A percentile compares a stretch with the other conserved stretches of the same genome.
These are phyloP conservation scores for Penicillium coprophilum DNA, from an alignment of 495 filamentous ascomycete genomes.

Conservation along the genomic window DNA sequence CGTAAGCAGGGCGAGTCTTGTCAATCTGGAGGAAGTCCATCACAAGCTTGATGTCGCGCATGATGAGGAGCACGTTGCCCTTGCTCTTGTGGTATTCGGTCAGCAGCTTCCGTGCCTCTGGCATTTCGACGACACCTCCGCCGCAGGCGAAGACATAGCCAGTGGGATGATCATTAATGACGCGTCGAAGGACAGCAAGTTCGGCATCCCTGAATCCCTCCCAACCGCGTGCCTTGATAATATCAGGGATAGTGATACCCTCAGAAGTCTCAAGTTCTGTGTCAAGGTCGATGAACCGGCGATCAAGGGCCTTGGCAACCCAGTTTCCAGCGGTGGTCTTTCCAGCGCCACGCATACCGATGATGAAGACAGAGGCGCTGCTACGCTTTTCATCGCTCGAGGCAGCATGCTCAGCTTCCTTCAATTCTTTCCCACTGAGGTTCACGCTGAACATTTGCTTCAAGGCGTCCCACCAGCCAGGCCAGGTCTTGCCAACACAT, in stretches of 20 bases:
- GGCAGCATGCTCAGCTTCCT: slow-evolving; percentile 35
- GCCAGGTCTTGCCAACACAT: slow-evolving; percentile 99
- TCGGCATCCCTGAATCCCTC: slow-evolving; percentile 84
- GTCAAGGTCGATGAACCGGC: slow-evolving; percentile 85
- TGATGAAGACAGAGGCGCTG: slow-evolving; percentile 76
- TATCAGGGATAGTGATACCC: slow-evolving; percentile 76
- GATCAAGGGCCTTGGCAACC: slow-evolving; percentile 70
- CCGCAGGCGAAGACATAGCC: slow-evolving; percentile 90
- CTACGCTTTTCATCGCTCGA: slow-evolving; percentile 35
- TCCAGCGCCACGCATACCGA: slow-evolving; percentile 96
- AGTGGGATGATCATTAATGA: slow-evolving; percentile 69
- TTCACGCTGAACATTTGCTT: slow-evolving; percentile 70
- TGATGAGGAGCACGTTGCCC: slow-evolving; percentile 85
- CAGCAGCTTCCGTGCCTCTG: slow-evolving; percentile 76
- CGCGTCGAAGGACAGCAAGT: slow-evolving; percentile 66
- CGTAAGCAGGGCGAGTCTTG: slow-evolving; percentile 88
- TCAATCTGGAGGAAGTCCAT: slow-evolving; percentile 89
- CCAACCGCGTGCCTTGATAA: slow-evolving; percentile 81
- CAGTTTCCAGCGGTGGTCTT: slow-evolving; percentile 92
- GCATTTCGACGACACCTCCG: slow-evolving; percentile 87
- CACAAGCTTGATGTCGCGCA: slow-evolving; percentile 82
- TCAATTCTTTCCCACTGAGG: slow-evolving; percentile 69
- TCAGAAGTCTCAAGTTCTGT: slow-evolving; percentile 72
- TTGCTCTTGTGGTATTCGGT: slow-evolving; percentile 70
- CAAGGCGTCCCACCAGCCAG: slow-evolving; percentile 95